Conservation (phyloP, 78 protist species). For the Speleostelium caveatum region DNA sequence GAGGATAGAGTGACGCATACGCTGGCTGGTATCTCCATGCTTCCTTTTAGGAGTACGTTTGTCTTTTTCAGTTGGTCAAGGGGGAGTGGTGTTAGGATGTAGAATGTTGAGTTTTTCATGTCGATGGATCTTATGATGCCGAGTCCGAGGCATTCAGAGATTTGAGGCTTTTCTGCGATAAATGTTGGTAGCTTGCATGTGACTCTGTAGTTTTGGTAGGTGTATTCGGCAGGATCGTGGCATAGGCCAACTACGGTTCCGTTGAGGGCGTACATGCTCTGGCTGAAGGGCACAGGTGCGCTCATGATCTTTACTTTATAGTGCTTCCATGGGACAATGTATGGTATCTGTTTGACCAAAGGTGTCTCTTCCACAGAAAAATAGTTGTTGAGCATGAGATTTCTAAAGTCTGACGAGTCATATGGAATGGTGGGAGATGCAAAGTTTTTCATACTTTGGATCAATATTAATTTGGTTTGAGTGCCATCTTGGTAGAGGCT, state of each 20-base stretch:
- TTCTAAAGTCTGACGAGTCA: not conserved
- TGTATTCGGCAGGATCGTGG: not conserved
- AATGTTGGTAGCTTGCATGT: conserved; percentile 19
- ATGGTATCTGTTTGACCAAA: conserved; percentile 24
- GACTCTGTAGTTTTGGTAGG: not conserved
- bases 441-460: too few relatives aligned
- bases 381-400: not conserved
- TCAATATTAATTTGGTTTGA: not conserved
- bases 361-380: not conserved
- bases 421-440: not conserved
- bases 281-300: conserved; percentile 23
- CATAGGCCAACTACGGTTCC: conserved; percentile 44
- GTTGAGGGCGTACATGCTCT: conserved; percentile 51
- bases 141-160: conserved; percentile 42
- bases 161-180: not conserved
- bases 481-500: not conserved
- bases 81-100: conserved; percentile 36
- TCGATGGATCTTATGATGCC: conserved; percentile 55
- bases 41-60: conserved; percentile 9
- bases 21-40: not conserved
- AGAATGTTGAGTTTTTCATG: not conserved
- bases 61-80: not conserved
- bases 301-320: conserved; percentile 18
- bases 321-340: conserved; percentile 28
- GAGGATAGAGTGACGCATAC: conserved; percentile 3